These are phyloP conservation scores for Wickerhamiella azyma DNA, from an alignment of 805 yeast species.

Conservation along the genomic window DNA sequence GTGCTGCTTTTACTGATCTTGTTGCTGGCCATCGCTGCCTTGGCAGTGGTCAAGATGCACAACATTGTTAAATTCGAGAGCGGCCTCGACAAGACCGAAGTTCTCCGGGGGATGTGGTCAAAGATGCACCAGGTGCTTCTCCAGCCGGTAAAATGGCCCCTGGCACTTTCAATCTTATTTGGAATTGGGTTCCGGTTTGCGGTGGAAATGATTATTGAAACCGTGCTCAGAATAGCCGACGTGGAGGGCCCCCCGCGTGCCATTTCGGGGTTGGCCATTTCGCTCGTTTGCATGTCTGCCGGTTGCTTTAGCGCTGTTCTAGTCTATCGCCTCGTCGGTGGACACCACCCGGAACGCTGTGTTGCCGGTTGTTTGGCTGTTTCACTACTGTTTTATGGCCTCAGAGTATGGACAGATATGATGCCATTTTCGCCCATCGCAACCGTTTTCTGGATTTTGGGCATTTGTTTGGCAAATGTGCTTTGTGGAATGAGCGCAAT, in stretches of 20 bases:
- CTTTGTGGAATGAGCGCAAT: slow-evolving; percentile 6
- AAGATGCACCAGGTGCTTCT: slow-evolving; percentile 17
- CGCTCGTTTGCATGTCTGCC: slow-evolving; percentile 9
- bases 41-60: slow-evolving; percentile 16
- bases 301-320: slow-evolving; percentile 14
- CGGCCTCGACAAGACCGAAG: slow-evolving; percentile 19
- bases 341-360: slow-evolving; percentile 6
- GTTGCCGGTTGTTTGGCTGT: not conserved
- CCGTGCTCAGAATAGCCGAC: slow-evolving; percentile 17
- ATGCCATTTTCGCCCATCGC: slow-evolving; percentile 5
- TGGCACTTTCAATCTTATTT: slow-evolving; percentile 11
- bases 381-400: slow-evolving; percentile 2
- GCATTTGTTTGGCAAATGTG: slow-evolving; percentile 4
- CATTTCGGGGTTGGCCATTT: not conserved
- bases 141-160: slow-evolving; percentile 16
- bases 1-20: slow-evolving; percentile 14
- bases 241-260: slow-evolving; percentile 8
- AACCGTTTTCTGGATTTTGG: slow-evolving; percentile 4
- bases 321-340: slow-evolving; percentile 16
- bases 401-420: slow-evolving; percentile 1
- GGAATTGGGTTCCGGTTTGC: slow-evolving; percentile 14
- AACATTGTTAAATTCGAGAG: slow-evolving; percentile 17
- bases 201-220: not conserved
- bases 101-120: slow-evolving; percentile 20
- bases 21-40: slow-evolving; percentile 15